Base-by-base conservation (phyloP, 176 grass and related monocot species). In the Lolium multiflorum region DNA sequence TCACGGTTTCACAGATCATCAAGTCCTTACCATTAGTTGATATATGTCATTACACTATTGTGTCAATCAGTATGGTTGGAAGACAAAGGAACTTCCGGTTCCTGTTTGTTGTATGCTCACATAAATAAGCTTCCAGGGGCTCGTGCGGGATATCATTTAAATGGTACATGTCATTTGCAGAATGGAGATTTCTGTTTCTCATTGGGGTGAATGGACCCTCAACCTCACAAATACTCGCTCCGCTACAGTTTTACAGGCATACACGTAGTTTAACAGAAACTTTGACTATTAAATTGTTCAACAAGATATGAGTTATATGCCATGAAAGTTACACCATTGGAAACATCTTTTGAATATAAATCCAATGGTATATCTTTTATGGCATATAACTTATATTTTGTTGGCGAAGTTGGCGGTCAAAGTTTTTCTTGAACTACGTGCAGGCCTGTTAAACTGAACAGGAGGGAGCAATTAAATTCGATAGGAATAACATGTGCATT, bases 191-290 rank as follows among this genome's bases (percentile, higher is more conserved):
- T 41, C 16, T 57, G 68, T 43, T 83, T 48, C 39, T n/a, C 70
- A 38, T 86, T 72, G 16, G 47, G 15, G 57, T 70, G 59, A 62
- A 77, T 77, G 20, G 76, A 55, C 20, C 9, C 20, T 52, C 28
- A 56, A 26, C 21, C 31, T 24, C 31, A 35, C 31, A 35, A 35
- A 35, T 35, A 35, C 31, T 35, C 31, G 31, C 31, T 35, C 31
- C 31, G 31, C 31, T 35, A 35, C 31, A 35, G 31, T 35, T 35
- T 35, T 3, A 35, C 31, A 35, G 31, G 31, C 31, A 35, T 35
- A 35, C 31, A 35, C 31, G 31, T 35, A 35, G 31, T 35, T 35
- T 35, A 35, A 35, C 31, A 35, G 31, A 35, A 35, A 35, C 31
- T 35, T 35, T 35, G 31, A 35, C 31, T 35, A 35, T 35, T 35